Percentiles rank a stretch among this genome's conserved stretches.
Conservation (phyloP, 352 stramenopile genomes). For the Thalassiosira ordinaria region DNA sequence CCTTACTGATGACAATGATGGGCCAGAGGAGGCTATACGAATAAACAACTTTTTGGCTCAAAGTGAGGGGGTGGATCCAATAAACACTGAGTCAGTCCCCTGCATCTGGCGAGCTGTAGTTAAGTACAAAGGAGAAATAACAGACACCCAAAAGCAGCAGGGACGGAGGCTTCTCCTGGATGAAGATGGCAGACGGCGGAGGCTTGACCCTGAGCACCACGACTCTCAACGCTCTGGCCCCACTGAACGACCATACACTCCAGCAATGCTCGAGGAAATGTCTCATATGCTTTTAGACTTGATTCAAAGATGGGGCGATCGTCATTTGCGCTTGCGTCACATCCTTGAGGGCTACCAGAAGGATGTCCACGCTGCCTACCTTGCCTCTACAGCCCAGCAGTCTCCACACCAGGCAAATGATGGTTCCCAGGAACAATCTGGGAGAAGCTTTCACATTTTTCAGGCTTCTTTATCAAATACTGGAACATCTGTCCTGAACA, state of each 20-base stretch:
- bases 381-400: constrained; percentile 1
- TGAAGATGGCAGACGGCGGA: constrained; percentile 21
- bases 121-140: constrained; percentile 46
- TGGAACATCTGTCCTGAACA: constrained; percentile 33
- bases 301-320: constrained; percentile 50
- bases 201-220: constrained; percentile 55
- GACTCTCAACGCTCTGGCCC: constrained; percentile 54
- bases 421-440: not conserved
- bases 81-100: constrained; percentile 39
- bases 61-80: constrained; percentile 46
- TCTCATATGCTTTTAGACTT: constrained; percentile 53
- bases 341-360: constrained; percentile 47
- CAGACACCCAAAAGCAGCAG: constrained; percentile 9
- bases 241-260: constrained; percentile 53
- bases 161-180: too few relatives aligned
- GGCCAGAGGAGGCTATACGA: constrained; percentile 48
- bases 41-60: constrained; percentile 50
- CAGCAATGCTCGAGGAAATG: constrained; percentile 48
- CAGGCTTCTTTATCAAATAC: constrained; percentile 29
- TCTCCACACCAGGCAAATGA: constrained; percentile 5
- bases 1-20: constrained; percentile 43
- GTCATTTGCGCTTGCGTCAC: constrained; percentile 32
- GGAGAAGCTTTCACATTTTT: constrained; percentile 52
- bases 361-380: constrained; percentile 44
- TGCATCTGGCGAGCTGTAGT: constrained; percentile 58